Conservation (phyloP, 176 grass and related monocot genomes). For the Oryza longistaminata region DNA sequence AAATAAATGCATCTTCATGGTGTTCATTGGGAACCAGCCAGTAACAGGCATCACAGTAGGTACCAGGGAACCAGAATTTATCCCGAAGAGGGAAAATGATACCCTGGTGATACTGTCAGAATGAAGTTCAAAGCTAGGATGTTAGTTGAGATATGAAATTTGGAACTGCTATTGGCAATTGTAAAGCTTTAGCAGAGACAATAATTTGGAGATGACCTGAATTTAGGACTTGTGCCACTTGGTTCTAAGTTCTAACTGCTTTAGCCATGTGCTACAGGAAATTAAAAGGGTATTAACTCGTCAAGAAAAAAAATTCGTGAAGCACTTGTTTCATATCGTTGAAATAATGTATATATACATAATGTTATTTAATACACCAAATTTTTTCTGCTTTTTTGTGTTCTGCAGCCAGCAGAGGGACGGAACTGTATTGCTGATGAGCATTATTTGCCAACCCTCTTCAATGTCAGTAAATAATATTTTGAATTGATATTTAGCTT, state of each 20-base stretch:
- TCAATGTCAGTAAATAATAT: conserved; percentile 64
- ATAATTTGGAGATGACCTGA: conserved; percentile 4
- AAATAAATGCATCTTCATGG: neutral
- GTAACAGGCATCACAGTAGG: neutral
- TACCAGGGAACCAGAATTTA: neutral
- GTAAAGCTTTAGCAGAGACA: conserved; percentile 7
- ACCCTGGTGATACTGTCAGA: neutral
- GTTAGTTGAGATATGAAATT: conserved; percentile 11
- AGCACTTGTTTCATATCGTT: conserved; percentile 10
- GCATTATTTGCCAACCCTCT: conserved; percentile 96
- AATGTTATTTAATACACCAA: conserved; percentile 15
- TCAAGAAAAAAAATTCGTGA: neutral
- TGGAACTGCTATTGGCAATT: neutral
- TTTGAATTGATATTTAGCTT: conserved; percentile 32
- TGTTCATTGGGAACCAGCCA: neutral
- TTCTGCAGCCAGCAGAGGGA: conserved; percentile 90
- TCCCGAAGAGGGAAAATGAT: neutral
- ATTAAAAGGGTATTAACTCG: neutral
- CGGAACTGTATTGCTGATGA: conserved; percentile 98
- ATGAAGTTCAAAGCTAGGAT: conserved; percentile 8
- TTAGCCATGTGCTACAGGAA: neutral
- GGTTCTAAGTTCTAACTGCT: neutral
- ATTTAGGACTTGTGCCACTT: conserved; percentile 3
- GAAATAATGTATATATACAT: neutral
- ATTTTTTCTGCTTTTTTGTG: conserved; percentile 27